Percentiles rank a stretch among this genome's conserved stretches.
Evolutionary conservation across 179 eudicot genomes (phyloP).

Genomic region (Carnegiea gigantea): DNA sequence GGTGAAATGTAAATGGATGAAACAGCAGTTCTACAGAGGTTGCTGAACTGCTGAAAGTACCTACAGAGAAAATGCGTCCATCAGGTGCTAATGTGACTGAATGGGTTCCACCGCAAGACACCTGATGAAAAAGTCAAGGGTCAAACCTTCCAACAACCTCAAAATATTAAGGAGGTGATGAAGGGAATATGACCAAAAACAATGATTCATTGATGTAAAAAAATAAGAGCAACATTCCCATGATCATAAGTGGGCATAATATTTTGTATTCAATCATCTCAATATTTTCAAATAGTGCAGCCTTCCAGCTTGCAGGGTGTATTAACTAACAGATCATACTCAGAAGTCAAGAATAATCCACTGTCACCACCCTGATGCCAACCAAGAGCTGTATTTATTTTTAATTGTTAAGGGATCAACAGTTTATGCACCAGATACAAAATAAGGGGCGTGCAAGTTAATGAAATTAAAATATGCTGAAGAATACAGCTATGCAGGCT

Average conservation of each 20-base stretch:
- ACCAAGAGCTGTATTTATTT: not conserved
- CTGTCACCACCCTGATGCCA: not conserved
- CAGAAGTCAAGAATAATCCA: not conserved
- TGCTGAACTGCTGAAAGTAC: constrained; percentile 21
- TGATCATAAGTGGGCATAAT: not conserved
- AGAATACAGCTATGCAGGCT: no score
- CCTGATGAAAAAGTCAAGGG: constrained; percentile 36
- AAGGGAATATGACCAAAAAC: not conserved
- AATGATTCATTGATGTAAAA: not conserved
- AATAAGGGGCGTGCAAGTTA: not conserved
- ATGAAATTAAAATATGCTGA: not conserved
- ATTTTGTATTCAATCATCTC: not conserved
- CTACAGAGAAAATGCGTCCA: constrained; percentile 81
- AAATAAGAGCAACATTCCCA: not conserved
- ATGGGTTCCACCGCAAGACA: constrained; percentile 97
- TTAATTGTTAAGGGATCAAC: no score
- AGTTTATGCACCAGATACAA: not conserved
- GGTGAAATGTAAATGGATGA: no score
- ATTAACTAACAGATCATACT: not conserved
- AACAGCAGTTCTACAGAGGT: no score
- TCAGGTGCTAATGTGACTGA: constrained; percentile 88
- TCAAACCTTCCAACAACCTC: no score
- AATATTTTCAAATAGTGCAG: not conserved
- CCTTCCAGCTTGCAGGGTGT: constrained; percentile 2
- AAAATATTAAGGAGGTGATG: no score